Conservation (phyloP, 129 eudicot species). For the Oenanthe sinensis region DNA sequence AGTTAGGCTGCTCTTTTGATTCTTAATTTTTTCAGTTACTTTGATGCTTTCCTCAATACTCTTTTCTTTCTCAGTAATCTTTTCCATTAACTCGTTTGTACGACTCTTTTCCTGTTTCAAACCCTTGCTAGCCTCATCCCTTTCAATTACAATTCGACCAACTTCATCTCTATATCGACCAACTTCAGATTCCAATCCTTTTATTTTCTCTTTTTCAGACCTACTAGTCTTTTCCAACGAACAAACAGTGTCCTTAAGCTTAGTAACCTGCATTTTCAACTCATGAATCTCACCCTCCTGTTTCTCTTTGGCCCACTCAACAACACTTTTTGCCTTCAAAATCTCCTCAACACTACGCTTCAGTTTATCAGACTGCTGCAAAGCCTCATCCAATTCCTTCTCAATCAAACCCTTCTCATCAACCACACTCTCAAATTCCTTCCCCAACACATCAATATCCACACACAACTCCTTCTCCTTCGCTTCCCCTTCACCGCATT, state of each 20-base stretch:
- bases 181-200: constrained; percentile 41
- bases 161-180: constrained; percentile 22
- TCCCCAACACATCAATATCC: constrained; percentile 31
- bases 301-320: constrained; percentile 33
- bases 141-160: constrained; percentile 31
- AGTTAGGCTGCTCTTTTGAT: constrained; percentile 18
- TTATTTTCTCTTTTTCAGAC: constrained; percentile 24
- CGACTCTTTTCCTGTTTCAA: constrained; percentile 44
- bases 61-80: constrained; percentile 41
- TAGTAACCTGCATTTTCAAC: constrained; percentile 27
- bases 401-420: constrained; percentile 30
- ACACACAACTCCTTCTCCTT: constrained; percentile 26
- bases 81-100: constrained; percentile 25
- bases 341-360: constrained; percentile 19
- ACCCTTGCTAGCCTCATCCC: constrained; percentile 22
- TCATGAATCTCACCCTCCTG: constrained; percentile 25
- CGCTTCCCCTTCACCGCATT: constrained; percentile 24
- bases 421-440: constrained; percentile 18
- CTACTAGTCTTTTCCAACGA: constrained; percentile 25
- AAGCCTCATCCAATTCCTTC: constrained; percentile 30
- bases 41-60: constrained; percentile 33
- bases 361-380: constrained; percentile 25
- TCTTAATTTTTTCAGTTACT: constrained; percentile 29
- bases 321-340: constrained; percentile 24
- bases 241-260: constrained; percentile 20